These are phyloP conservation scores for Nymphaea colorata DNA, from an alignment of 164 flowering plant species.

Conservation along the genomic window DNA sequence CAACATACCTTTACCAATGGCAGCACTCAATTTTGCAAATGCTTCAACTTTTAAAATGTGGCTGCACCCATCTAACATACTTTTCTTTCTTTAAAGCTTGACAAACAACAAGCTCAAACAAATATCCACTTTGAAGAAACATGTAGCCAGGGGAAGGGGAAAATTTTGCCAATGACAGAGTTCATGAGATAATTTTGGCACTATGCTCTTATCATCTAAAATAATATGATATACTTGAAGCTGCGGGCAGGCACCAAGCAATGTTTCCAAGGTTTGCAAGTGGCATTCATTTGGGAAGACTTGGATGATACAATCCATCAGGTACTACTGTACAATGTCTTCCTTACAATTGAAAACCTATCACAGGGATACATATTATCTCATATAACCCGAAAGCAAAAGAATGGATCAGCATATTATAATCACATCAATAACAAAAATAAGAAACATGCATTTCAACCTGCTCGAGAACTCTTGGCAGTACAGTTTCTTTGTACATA, in stretches of 20 bases:
- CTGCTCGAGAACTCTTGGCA: slow-evolving; percentile 95
- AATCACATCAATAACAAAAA: neutral
- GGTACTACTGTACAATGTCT: slow-evolving; percentile 84
- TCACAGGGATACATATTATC: neutral
- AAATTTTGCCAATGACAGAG: neutral
- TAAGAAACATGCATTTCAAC: slow-evolving; percentile 17
- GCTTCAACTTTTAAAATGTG: slow-evolving; percentile 84
- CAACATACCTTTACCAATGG: slow-evolving; percentile 82
- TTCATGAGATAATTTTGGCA: neutral
- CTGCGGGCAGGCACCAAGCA: slow-evolving; percentile 92
- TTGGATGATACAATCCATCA: slow-evolving; percentile 99
- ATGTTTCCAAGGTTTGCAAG: slow-evolving; percentile 88
- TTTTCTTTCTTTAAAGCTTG: too few relatives aligned
- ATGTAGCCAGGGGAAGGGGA: neutral
- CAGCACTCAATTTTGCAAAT: slow-evolving; percentile 78
- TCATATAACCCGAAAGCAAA: neutral
- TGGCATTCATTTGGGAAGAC: slow-evolving; percentile 99
- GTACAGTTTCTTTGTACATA: slow-evolving; percentile 83
- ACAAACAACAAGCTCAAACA: too few relatives aligned
- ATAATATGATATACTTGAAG: slow-evolving; percentile 52
- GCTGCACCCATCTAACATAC: too few relatives aligned
- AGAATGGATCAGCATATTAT: neutral
- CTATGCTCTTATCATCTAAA: neutral
- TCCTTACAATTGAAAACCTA: slow-evolving; percentile 95
- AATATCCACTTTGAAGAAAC: neutral